Evolutionary conservation across 768 basidiomycete species (phyloP).

Genomic region (Filobasidium wieringae): DNA sequence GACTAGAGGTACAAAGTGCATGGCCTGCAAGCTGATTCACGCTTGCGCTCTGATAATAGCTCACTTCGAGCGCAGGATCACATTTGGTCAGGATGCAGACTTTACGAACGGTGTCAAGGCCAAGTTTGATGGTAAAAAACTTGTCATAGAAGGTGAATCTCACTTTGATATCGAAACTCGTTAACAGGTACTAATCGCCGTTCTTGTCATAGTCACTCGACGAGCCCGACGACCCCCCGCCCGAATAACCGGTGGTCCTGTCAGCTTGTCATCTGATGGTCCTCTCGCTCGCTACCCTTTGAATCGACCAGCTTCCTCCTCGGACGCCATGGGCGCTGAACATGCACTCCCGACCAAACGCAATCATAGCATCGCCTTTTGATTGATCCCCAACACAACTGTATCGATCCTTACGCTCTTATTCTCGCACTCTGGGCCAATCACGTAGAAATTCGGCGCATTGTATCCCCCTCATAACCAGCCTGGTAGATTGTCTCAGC

Average conservation of each 20-base stretch:
- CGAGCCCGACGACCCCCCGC: neutral
- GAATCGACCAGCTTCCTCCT: neutral
- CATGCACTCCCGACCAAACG: neutral
- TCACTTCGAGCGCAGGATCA: constrained; percentile 14
- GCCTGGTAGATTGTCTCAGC: no score
- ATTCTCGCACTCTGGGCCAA: no score
- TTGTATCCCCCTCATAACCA: no score
- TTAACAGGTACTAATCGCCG: neutral
- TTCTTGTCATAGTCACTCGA: neutral
- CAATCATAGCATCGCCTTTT: neutral
- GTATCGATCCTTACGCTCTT: neutral
- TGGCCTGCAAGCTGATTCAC: no score
- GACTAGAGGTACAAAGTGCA: no score
- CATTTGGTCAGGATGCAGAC: constrained; percentile 14
- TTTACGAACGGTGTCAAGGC: constrained; percentile 13
- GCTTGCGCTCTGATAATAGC: neutral
- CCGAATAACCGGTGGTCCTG: neutral
- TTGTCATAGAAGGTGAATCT: constrained; percentile 12
- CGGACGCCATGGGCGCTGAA: neutral
- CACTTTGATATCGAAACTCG: neutral
- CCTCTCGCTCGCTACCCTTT: no score
- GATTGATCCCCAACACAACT: neutral
- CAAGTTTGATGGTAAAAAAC: constrained; percentile 10
- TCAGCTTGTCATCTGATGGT: neutral
- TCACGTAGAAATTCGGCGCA: no score